Conservation (phyloP, 768 basidiomycete species). For the Lentinula sp. region DNA sequence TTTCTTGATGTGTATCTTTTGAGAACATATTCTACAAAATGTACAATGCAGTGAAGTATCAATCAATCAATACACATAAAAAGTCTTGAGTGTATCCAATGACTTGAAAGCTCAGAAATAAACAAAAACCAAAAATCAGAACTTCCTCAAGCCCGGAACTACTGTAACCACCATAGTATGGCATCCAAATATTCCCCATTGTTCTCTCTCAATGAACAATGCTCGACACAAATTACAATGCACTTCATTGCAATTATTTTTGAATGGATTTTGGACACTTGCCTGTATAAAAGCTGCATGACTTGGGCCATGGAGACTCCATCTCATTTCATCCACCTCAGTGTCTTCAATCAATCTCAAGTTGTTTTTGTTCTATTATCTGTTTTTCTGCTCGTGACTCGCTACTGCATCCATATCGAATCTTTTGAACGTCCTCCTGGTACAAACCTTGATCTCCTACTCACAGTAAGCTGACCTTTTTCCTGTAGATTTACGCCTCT, state of each 20-base stretch:
- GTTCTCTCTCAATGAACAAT: not conserved
- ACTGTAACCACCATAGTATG: too few relatives aligned
- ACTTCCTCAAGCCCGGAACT: too few relatives aligned
- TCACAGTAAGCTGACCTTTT: not conserved
- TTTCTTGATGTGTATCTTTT: too few relatives aligned
- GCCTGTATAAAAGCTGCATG: not conserved
- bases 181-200: not conserved
- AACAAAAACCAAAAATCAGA: too few relatives aligned
- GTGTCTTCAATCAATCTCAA: not conserved
- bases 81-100: too few relatives aligned
- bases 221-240: not conserved
- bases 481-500: not conserved
- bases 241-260: not conserved
- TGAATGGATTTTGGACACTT: not conserved
- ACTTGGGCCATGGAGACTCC: not conserved
- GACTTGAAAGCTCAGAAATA: too few relatives aligned
- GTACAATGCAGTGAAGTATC: too few relatives aligned
- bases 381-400: not conserved
- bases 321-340: not conserved
- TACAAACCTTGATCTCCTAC: not conserved
- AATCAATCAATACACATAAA: too few relatives aligned
- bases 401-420: not conserved
- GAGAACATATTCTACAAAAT: too few relatives aligned
- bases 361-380: not conserved
- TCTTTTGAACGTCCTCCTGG: not conserved